phyloP scores from a whole-genome alignment of 2,329 filamentous ascomycete genomes.

The Ciborinia camelliae region DNA sequence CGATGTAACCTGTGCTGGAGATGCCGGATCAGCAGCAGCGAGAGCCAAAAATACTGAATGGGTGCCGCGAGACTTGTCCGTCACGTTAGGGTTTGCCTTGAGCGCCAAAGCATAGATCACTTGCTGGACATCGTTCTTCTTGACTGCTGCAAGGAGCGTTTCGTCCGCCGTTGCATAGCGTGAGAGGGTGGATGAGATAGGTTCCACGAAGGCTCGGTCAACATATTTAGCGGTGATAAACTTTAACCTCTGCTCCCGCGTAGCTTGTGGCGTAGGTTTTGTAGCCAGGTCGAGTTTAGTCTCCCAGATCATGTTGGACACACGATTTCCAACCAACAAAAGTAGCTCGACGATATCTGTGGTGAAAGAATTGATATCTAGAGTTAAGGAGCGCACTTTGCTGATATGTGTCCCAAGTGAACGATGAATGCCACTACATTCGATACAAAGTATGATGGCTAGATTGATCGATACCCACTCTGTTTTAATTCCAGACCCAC shows the following conservation, averaged over 20 bases:
- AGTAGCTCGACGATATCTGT: constrained; percentile 94
- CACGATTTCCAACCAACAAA: constrained; percentile 84
- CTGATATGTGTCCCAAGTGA: constrained; percentile 97
- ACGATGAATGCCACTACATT: constrained; percentile 95
- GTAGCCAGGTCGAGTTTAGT: constrained; percentile 66
- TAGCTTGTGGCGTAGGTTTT: constrained; percentile 75
- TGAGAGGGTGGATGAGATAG: constrained; percentile 70
- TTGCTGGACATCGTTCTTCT: constrained; percentile 91
- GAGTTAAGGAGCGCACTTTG: constrained; percentile 89
- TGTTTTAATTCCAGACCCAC: constrained; percentile 84
- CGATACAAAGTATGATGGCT: constrained; percentile 92
- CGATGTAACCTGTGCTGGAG: constrained; percentile 55
- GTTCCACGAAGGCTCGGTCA: constrained; percentile 76
- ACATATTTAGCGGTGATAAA: constrained; percentile 97
- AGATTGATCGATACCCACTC: constrained; percentile 99
- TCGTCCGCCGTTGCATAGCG: constrained; percentile 79
- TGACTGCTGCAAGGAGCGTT: constrained; percentile 85
- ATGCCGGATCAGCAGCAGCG: constrained; percentile 85
- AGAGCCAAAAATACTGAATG: constrained; percentile 89
- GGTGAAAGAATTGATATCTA: constrained; percentile 95
- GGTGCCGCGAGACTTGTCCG: constrained; percentile 82
- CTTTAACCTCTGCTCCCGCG: constrained; percentile 82
- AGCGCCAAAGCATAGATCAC: constrained; percentile 88
- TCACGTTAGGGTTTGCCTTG: constrained; percentile 79
- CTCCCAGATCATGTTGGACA: constrained; percentile 98